These are phyloP conservation scores for Pseudogymnoascus pannorum DNA, from an alignment of 2,329 filamentous ascomycete genomes.

Conservation along the genomic window DNA sequence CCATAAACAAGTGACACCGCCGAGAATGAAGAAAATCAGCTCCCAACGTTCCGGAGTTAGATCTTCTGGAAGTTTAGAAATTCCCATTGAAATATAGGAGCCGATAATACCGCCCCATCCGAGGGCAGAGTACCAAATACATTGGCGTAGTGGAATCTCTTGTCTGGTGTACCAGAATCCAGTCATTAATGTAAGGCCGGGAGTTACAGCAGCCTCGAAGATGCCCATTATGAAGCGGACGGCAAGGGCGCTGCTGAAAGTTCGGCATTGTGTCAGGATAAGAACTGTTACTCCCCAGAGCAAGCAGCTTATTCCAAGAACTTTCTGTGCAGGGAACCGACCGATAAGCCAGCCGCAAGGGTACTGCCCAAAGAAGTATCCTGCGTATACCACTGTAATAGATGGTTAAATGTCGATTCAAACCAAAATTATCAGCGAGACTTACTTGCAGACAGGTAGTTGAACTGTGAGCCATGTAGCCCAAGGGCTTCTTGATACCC, in stretches of 20 bases:
- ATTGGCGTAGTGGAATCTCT: slow-evolving; percentile 32
- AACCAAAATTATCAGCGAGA: background rate
- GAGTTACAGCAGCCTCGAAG: slow-evolving; percentile 30
- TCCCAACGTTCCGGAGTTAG: slow-evolving; percentile 28
- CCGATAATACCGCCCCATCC: slow-evolving; percentile 29
- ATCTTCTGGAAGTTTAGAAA: slow-evolving; percentile 24
- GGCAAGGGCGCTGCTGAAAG: slow-evolving; percentile 22
- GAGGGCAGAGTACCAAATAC: slow-evolving; percentile 28
- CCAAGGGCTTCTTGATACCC: slow-evolving; percentile 30
- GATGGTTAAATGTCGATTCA: background rate
- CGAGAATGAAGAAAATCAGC: slow-evolving; percentile 30
- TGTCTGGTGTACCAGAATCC: slow-evolving; percentile 32
- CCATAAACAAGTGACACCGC: slow-evolving; percentile 30
- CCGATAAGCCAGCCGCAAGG: slow-evolving; percentile 36
- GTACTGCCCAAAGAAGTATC: slow-evolving; percentile 36
- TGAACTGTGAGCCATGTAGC: slow-evolving; percentile 31
- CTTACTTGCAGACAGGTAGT: slow-evolving; percentile 30
- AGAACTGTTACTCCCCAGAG: slow-evolving; percentile 31
- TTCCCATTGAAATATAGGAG: slow-evolving; percentile 31
- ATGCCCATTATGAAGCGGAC: slow-evolving; percentile 27
- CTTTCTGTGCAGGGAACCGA: slow-evolving; percentile 31
- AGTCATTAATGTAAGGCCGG: slow-evolving; percentile 30
- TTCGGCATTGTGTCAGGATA: slow-evolving; percentile 28
- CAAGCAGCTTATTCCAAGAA: slow-evolving; percentile 28
- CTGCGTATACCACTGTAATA: slow-evolving; percentile 31